A percentile compares a stretch with the other conserved stretches of the same genome.
These are phyloP conservation scores for Elsinoe perseae DNA, from an alignment of 2,329 filamentous ascomycete species.

Conservation along the genomic window DNA sequence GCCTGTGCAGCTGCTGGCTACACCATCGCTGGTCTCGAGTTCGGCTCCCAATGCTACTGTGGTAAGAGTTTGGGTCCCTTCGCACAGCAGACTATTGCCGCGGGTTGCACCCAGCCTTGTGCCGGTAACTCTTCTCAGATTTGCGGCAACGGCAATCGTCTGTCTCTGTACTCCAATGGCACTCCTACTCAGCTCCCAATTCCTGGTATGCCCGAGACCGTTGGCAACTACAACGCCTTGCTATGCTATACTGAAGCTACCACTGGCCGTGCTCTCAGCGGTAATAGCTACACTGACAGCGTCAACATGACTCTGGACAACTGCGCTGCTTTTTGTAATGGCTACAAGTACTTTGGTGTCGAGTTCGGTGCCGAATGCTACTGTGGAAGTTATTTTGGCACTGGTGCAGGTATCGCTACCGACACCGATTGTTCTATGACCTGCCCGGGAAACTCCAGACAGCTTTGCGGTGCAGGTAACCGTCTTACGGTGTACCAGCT, in stretches of 20 bases:
- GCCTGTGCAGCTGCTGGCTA: conserved; percentile 27
- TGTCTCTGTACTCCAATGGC: conserved; percentile 28
- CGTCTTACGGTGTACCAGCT: conserved; percentile 25
- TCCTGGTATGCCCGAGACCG: conserved; percentile 25
- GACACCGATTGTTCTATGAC: conserved; percentile 25
- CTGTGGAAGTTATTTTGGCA: conserved; percentile 24
- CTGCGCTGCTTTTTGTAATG: conserved; percentile 32
- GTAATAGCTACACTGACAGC: conserved; percentile 22
- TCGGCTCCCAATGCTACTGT: conserved; percentile 30
- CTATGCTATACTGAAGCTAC: conserved; percentile 29
- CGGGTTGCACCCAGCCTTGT: conserved; percentile 26
- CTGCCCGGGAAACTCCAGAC: conserved; percentile 23
- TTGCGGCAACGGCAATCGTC: conserved; percentile 28
- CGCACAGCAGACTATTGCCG: conserved; percentile 25
- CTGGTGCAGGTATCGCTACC: conserved; percentile 18
- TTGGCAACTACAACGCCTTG: conserved; percentile 24
- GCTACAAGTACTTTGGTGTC: conserved; percentile 34
- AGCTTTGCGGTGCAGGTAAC: conserved; percentile 27
- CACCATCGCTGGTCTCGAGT: conserved; percentile 31
- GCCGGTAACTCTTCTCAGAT: conserved; percentile 27
- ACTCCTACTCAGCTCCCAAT: conserved; percentile 19
- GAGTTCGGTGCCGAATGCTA: conserved; percentile 34
- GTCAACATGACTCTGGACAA: conserved; percentile 34
- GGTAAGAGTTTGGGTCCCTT: conserved; percentile 25
- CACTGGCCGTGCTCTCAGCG: conserved; percentile 25